phyloP scores from a whole-genome alignment of 2,329 filamentous ascomycete genomes.

The Sporothrix pseudoabietina region DNA sequence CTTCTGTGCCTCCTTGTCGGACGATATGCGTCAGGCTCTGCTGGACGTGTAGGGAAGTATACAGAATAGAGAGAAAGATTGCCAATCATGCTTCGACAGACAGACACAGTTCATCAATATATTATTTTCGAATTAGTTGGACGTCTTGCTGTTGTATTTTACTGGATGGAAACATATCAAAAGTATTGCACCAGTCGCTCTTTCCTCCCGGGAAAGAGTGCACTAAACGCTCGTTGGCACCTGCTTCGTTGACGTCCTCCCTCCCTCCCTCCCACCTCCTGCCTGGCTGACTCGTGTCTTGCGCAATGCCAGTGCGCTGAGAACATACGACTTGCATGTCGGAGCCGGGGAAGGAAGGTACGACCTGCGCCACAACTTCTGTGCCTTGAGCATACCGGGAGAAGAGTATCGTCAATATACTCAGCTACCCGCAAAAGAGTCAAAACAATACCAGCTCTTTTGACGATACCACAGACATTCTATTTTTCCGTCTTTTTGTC shows the following conservation, averaged over 20 bases:
- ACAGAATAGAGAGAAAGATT: neutral
- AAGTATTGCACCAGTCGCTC: neutral
- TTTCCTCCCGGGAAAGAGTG: neutral
- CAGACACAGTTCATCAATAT: neutral
- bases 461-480: neutral
- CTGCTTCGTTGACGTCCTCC: neutral
- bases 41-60: neutral
- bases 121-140: neutral
- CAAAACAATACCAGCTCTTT: neutral
- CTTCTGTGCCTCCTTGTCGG: neutral
- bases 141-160: neutral
- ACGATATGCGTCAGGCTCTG: neutral
- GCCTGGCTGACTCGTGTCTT: constrained; percentile 3
- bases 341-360: neutral
- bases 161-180: neutral
- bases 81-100: too few relatives aligned
- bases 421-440: neutral
- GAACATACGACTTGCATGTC: constrained; percentile 11
- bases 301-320: constrained; percentile 13
- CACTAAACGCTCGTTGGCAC: neutral
- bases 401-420: neutral
- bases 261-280: constrained; percentile 2
- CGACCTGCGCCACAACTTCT: constrained; percentile 3
- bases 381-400: neutral
- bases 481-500: neutral